These are phyloP conservation scores for Salix udensis DNA, from an alignment of 345 rosid species.

Conservation along the genomic window DNA sequence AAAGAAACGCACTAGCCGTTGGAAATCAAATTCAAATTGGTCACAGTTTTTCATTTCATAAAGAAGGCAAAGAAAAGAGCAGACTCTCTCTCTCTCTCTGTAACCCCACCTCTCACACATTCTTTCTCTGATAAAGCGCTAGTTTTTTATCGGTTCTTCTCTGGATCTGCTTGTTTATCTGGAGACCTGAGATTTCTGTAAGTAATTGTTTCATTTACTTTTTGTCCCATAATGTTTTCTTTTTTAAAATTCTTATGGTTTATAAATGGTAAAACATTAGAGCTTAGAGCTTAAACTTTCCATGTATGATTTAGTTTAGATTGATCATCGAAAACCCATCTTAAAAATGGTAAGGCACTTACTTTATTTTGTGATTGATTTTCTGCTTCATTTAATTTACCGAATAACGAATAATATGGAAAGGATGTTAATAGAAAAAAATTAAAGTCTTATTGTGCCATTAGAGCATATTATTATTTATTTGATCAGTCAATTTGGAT, in stretches of 20 bases:
- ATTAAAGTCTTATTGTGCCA: not conserved
- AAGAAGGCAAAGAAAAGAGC: not conserved
- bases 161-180: conserved; percentile 10
- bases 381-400: not conserved
- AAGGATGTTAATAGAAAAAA: not conserved
- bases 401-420: not conserved
- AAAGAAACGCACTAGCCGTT: conserved; percentile 29
- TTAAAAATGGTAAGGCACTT: not conserved
- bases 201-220: not conserved
- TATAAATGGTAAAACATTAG: not conserved
- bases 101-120: not conserved
- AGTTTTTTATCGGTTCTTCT: not conserved
- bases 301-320: conserved; percentile 7
- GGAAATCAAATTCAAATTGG: conserved; percentile 22
- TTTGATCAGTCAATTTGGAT: not conserved
- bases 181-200: conserved; percentile 16
- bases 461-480: not conserved
- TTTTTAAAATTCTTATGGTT: not conserved
- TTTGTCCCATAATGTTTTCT: conserved; percentile 1
- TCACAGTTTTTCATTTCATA: conserved; percentile 11
- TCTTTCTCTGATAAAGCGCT: not conserved
- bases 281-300: conserved; percentile 8
- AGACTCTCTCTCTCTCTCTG: not conserved
- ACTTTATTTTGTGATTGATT: not conserved
- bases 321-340: not conserved